Base-by-base conservation (phyloP, 768 basidiomycete genomes). In the Boletus sensibilis region DNA sequence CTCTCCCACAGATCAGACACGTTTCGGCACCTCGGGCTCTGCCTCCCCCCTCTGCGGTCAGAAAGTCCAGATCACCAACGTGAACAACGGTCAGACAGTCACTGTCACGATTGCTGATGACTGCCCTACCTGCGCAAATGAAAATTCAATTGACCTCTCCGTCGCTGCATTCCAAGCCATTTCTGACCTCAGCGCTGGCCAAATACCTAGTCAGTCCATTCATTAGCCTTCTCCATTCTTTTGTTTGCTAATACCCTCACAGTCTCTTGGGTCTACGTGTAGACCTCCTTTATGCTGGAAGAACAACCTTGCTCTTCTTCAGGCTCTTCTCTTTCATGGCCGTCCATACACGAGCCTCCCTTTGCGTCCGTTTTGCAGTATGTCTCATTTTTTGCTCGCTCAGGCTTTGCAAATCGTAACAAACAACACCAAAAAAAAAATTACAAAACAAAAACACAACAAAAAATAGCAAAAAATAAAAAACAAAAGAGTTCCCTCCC, bases 131-230 rank as follows among this genome's bases (percentile, higher is more conserved):
- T 96, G 92, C 75, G 50, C 66, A 0, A 83, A 81, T 63, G 35
- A 37, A 29, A 79, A 87, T 70, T 89, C 86, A 16, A 84, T 97
- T 66, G 89, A 92, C 64, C 76, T 91, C 40, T 90, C 89, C n/a
- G 52, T 62, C 49, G 83, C 65, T 52, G 88, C 90, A 43, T 94
- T 95, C 81, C 31, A 72, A 27, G 62, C 68, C 16, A 79, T 95
- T 55, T 83, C 81, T 44, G 52, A 70, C 45, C 65, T 76, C 41
- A 64, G 63, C 6, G 66, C 77, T 23, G 93, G 93, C 59, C 61
- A 74, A 55, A 76, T 91, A 57, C 63, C 74, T 47, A 88, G 87
- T 85, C 70, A 56, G 81, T 81, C 31, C 35, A 23, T 52, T 34
- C 35, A 8, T n/a, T 23, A 0, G 14, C 33, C 27, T 12, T 25